These are phyloP conservation scores for Hymenoscyphus linearis DNA, from an alignment of 2,329 filamentous ascomycete genomes.

Conservation along the genomic window DNA sequence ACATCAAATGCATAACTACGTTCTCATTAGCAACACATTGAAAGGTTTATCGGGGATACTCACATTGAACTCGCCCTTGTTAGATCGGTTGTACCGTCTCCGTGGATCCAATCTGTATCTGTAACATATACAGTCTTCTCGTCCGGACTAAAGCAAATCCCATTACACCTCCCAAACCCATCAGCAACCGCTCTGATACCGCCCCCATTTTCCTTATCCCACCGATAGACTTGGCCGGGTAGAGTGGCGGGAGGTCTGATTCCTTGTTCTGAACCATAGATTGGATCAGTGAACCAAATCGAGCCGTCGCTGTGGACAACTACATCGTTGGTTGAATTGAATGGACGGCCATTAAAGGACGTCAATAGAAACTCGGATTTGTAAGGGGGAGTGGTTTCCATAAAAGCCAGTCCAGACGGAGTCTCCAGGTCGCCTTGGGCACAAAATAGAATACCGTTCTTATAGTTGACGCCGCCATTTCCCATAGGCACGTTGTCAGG, in stretches of 20 bases:
- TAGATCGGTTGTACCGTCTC: conserved; percentile 37
- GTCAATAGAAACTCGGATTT: conserved; percentile 43
- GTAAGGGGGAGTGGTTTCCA: conserved; percentile 15
- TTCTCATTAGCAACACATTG: too few relatives aligned
- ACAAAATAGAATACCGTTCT: conserved; percentile 16
- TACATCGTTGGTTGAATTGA: conserved; percentile 55
- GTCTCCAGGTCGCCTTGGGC: conserved; percentile 16
- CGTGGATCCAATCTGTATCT: conserved; percentile 16
- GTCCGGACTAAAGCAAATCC: conserved; percentile 51
- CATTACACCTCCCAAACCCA: conserved; percentile 50
- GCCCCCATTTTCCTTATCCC: conserved; percentile 41
- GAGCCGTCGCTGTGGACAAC: conserved; percentile 46
- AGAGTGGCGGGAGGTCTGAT: conserved; percentile 50
- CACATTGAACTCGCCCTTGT: conserved; percentile 4
- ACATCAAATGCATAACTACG: conserved; percentile 19
- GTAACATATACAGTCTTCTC: conserved; percentile 49
- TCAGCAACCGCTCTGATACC: conserved; percentile 52
- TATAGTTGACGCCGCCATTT: conserved; percentile 16
- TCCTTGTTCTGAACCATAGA: conserved; percentile 53
- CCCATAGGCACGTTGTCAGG: conserved; percentile 6
- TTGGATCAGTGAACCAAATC: conserved; percentile 58
- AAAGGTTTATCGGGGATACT: too few relatives aligned
- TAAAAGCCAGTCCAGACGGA: conserved; percentile 13
- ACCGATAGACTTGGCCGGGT: conserved; percentile 53
- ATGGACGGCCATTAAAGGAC: conserved; percentile 52